Base-by-base conservation (phyloP, 257 asterid species). In the Solanum medicagineum region DNA sequence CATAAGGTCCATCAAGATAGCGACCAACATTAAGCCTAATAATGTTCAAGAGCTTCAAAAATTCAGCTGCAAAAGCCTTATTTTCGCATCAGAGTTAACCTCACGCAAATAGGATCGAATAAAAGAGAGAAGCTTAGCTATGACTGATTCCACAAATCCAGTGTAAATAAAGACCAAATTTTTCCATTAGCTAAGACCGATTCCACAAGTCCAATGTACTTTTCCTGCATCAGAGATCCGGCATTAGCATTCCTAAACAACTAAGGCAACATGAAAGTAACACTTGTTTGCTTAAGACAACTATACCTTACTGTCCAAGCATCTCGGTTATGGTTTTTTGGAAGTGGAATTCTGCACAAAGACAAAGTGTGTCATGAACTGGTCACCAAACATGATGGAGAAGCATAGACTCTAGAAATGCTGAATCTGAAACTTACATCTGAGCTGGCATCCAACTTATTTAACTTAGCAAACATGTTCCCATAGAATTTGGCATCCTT, bases 301-400 rank as follows among this genome's bases (percentile, higher is more conserved):
- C 85, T 81, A 94, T 19, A 92, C 96, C 81, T 93, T 87, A 91
- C 94, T 85, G 87, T 92, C 97, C 19, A 91, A 83, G 87, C 47
- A 24, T 62, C 53, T 77, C 9, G 91, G 92, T 80, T 83, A 89
- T 0, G 90, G 90, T 16, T 90, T 90, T 86, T 89, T 86, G 0
- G 87, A 16, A 3, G 86, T 84, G 4, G 88, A 3, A 36, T 91
- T 91, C 94, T 92, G 92, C 88, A 49, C 7, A 66, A 80, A 62
- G 17, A 44, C 20, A 19, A 56, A 62, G 69, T 22, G 65, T 12
- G 65, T 36, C 57, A n/a, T 2, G 3, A 44, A 24, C 42, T 36
- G 40, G 40, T 57, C 70, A 57, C 53, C 54, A 56, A 57, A 57
- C 69, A 81, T 19, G 22, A 32, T 57, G 36, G 14, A 57, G 71